A percentile compares a stretch with the other conserved stretches of the same genome.
Evolutionary conservation across 2,329 filamentous ascomycete species (phyloP).

Genomic region (Tolypocladium ovalisporum): DNA sequence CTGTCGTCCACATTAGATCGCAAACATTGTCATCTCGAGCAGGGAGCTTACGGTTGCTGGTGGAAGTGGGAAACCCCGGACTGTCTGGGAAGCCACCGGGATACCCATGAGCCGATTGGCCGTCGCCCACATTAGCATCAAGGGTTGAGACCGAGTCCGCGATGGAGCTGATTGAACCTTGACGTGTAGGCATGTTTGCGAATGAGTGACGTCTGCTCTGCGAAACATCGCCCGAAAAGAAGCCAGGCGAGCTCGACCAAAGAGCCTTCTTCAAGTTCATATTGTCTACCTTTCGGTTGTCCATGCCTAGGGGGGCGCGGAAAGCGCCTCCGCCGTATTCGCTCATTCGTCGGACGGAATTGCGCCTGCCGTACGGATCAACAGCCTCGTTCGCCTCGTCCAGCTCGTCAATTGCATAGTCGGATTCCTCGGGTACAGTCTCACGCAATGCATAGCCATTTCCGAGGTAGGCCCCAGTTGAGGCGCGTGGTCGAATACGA

Average conservation of each 20-base stretch:
- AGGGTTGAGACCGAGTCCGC: conserved; percentile 38
- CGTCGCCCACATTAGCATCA: conserved; percentile 34
- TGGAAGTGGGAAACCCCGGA: conserved; percentile 20
- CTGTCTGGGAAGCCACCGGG: conserved; percentile 27
- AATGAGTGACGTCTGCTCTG: conserved; percentile 76
- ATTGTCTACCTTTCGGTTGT: conserved; percentile 53
- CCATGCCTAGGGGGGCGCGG: conserved; percentile 38
- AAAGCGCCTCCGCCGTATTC: conserved; percentile 38
- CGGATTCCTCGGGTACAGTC: conserved; percentile 52
- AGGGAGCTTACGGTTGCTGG: conserved; percentile 28
- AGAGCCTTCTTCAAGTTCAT: conserved; percentile 49
- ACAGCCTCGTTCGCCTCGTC: conserved; percentile 48
- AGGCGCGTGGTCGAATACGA: conserved; percentile 46
- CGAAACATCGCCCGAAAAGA: conserved; percentile 51
- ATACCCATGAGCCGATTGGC: conserved; percentile 31
- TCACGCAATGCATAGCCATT: conserved; percentile 50
- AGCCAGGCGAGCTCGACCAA: conserved; percentile 63
- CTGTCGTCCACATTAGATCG: conserved; percentile 6
- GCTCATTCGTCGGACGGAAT: conserved; percentile 42
- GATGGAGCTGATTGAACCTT: conserved; percentile 51
- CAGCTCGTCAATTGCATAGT: conserved; percentile 63
- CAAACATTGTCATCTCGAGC: not conserved
- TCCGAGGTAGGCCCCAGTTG: conserved; percentile 43
- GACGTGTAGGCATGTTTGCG: conserved; percentile 55
- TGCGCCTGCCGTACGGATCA: conserved; percentile 35